Conservation (phyloP, 805 yeast genomes). For the Isabelozyma heimii region DNA sequence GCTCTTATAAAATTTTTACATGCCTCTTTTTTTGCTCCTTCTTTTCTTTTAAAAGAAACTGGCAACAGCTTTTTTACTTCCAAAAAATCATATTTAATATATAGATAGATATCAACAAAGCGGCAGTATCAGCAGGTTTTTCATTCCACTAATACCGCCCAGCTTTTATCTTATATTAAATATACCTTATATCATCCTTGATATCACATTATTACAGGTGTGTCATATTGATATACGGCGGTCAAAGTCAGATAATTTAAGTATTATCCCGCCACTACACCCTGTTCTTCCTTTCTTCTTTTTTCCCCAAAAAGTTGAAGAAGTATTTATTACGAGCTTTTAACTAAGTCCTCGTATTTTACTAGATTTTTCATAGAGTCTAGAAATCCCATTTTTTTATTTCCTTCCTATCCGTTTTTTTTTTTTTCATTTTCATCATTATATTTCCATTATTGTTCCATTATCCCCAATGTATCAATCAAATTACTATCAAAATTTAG, state of each 20-base stretch:
- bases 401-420: not conserved
- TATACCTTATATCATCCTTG: not conserved
- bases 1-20: not conserved
- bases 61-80: not conserved
- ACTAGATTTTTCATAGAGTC: conserved; percentile 3
- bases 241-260: not conserved
- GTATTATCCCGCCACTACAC: not conserved
- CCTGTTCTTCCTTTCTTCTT: not conserved
- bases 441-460: not conserved
- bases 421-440: not conserved
- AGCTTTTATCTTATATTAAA: not conserved
- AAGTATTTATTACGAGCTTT: conserved; percentile 30
- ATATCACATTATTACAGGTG: not conserved
- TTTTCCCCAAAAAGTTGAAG: not conserved
- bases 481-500: conserved; percentile 22
- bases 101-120: not conserved
- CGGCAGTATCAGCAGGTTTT: not conserved
- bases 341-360: conserved; percentile 35
- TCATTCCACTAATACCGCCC: not conserved
- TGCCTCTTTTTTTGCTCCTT: not conserved
- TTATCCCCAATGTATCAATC: conserved; percentile 14
- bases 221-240: not conserved
- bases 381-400: conserved; percentile 1
- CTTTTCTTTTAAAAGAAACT: no score
- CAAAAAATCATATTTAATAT: no score